phyloP scores from a whole-genome alignment of 1,139 yeast species.

The Entelexis paramagnoliae region DNA sequence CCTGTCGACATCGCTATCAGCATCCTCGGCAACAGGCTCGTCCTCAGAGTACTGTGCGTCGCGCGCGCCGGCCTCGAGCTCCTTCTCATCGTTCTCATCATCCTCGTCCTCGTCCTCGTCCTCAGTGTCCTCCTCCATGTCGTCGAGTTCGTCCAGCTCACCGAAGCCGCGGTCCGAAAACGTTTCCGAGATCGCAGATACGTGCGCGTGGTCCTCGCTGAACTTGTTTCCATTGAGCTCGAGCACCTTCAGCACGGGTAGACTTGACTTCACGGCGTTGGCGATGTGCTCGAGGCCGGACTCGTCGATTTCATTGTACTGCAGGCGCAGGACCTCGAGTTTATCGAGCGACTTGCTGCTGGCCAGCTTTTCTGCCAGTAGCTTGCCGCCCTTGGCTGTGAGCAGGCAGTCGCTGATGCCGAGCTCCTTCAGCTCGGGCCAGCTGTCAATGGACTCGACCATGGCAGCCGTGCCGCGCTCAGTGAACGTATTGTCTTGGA shows the following conservation, averaged over 20 bases:
- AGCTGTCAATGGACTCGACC: slow-evolving; percentile 45
- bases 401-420: slow-evolving; percentile 83
- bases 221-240: slow-evolving; percentile 91
- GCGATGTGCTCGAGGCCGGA: slow-evolving; percentile 51
- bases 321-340: slow-evolving; percentile 58
- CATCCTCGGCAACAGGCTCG: slow-evolving; percentile 31
- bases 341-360: slow-evolving; percentile 27
- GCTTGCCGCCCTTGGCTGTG: slow-evolving; percentile 60
- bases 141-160: slow-evolving; percentile 83
- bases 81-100: slow-evolving; percentile 43
- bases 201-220: slow-evolving; percentile 59
- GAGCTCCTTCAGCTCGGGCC: slow-evolving; percentile 59
- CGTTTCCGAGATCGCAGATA: slow-evolving; percentile 46
- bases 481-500: slow-evolving; percentile 93
- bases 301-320: slow-evolving; percentile 77
- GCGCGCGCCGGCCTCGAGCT: slow-evolving; percentile 45
- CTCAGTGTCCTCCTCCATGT: slow-evolving; percentile 82
- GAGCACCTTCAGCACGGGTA: slow-evolving; percentile 52
- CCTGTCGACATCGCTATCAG: slow-evolving; percentile 44
- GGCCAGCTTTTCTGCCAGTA: slow-evolving; percentile 36
- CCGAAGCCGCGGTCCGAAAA: slow-evolving; percentile 71
- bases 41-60: slow-evolving; percentile 48
- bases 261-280: slow-evolving; percentile 42
- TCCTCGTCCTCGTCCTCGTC: slow-evolving; percentile 71
- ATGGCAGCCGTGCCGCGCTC: slow-evolving; percentile 68